Base-by-base conservation (phyloP, 495 filamentous ascomycete species). In the Lophium mytilinum region DNA sequence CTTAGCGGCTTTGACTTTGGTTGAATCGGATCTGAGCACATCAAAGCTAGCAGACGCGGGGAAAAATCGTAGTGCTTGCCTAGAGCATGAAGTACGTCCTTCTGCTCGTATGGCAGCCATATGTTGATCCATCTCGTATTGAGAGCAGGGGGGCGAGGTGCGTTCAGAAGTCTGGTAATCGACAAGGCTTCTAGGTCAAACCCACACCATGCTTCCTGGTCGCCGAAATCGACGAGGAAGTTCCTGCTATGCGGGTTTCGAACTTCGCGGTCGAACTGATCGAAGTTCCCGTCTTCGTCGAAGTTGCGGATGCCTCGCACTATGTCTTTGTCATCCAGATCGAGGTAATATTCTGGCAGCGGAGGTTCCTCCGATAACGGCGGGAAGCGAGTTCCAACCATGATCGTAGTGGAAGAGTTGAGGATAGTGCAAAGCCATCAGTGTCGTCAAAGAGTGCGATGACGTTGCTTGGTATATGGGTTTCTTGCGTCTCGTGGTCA, bases 191-290 rank as follows among this genome's bases (percentile, higher is more conserved):
- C 62, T 34, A 89, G 57, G 66, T 91, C 73, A 36, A 81, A 79
- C 4, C 80, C 82, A 60, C 81, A 82, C 62, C 72, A 80, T 14
- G 85, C 84, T 59, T 77, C 73, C 10, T 83, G 74, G 19, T 77
- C 76, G 34, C 84, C 82, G 68, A 89, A 90, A 52, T 89, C 84
- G 12, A 91, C 73, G 17, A 86, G 79, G 62, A 91, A 89, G 54
- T 63, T 68, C n/a, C 37, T 60, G 48, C 56, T 61, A 9, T 45
- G 43, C 8, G 65, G 60, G 47, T 55, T 57, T 21, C 59, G 43
- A 12, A 55, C 56, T 45, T 63, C 50, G 11, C 55, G 18, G 24
- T 65, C 63, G 30, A 65, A 62, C 3, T 36, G 46, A 3, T 65
- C 58, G 48, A 58, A 65, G 35, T 61, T 54, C 18, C 30, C 8